Evolutionary conservation across 2,329 filamentous ascomycete species (phyloP).

Genomic region (Lecanosticta acicola): DNA sequence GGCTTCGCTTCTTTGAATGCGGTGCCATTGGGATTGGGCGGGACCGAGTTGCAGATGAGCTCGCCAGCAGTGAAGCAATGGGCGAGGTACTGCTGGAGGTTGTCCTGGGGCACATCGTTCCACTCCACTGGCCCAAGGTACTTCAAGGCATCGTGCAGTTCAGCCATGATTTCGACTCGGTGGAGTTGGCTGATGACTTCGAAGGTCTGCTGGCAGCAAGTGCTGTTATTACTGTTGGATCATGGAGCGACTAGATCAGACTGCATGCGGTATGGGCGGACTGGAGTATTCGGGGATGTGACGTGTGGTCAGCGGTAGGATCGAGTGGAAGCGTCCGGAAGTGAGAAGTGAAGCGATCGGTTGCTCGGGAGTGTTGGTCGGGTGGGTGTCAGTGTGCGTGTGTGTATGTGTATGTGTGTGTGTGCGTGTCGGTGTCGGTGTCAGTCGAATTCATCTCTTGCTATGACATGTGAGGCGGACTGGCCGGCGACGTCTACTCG

Average conservation of each 20-base stretch:
- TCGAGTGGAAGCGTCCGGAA: too few relatives aligned
- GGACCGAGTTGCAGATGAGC: constrained; percentile 70
- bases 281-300: too few relatives aligned
- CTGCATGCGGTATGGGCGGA: too few relatives aligned
- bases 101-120: constrained; percentile 39
- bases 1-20: constrained; percentile 45
- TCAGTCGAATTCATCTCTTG: too few relatives aligned
- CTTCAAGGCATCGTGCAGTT: constrained; percentile 44
- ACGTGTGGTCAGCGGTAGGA: too few relatives aligned
- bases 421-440: too few relatives aligned
- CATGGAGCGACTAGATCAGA: too few relatives aligned
- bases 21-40: constrained; percentile 48
- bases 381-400: too few relatives aligned
- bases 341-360: too few relatives aligned
- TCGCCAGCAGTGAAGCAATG: constrained; percentile 53
- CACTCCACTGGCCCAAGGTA: constrained; percentile 42
- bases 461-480: constrained; percentile 1
- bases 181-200: not conserved
- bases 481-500: not conserved
- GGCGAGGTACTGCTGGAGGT: constrained; percentile 38
- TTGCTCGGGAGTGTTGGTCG: too few relatives aligned
- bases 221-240: too few relatives aligned
- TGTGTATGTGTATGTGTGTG: not conserved
- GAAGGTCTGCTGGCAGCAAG: too few relatives aligned
- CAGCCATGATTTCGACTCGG: constrained; percentile 29